phyloP scores from a whole-genome alignment of 805 yeast species.

The Brettanomyces nanus region DNA sequence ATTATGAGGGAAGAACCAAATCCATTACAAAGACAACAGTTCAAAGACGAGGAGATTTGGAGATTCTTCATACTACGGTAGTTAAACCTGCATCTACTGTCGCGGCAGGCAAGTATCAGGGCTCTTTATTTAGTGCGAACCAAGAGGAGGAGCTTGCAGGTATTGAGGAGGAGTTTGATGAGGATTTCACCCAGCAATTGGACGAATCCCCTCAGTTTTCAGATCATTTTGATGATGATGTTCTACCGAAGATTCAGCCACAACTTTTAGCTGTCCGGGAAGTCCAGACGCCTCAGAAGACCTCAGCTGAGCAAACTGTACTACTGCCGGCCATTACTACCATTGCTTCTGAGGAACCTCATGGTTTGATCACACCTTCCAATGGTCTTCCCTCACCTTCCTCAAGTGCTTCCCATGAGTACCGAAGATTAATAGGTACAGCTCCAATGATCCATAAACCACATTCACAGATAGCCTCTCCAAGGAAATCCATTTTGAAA shows the following conservation, averaged over 20 bases:
- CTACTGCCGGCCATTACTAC: too few species aligned
- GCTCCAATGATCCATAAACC: background rate
- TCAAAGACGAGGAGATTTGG: slow-evolving; percentile 39
- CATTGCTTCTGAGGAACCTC: too few species aligned
- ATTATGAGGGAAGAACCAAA: slow-evolving; percentile 42
- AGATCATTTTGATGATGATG: background rate
- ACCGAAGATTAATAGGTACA: slow-evolving; percentile 1
- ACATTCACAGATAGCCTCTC: slow-evolving; percentile 7
- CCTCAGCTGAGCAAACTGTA: too few species aligned
- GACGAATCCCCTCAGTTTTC: slow-evolving; percentile 1
- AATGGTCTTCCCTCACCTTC: background rate
- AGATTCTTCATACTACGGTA: slow-evolving; percentile 40
- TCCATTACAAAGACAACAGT: slow-evolving; percentile 49
- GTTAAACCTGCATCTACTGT: slow-evolving; percentile 24
- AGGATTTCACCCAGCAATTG: slow-evolving; percentile 9
- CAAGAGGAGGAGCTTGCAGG: slow-evolving; percentile 11
- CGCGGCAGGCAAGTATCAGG: slow-evolving; percentile 14
- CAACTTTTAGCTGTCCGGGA: too few species aligned
- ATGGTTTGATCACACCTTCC: too few species aligned
- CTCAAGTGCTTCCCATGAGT: background rate
- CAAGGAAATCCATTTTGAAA: slow-evolving; percentile 17
- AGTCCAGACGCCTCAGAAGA: too few species aligned
- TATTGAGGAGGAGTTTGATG: slow-evolving; percentile 20
- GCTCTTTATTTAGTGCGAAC: slow-evolving; percentile 21
- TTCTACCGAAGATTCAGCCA: background rate